phyloP scores from a whole-genome alignment of 208 protist genomes.

The Acanthamoeba healyi region DNA sequence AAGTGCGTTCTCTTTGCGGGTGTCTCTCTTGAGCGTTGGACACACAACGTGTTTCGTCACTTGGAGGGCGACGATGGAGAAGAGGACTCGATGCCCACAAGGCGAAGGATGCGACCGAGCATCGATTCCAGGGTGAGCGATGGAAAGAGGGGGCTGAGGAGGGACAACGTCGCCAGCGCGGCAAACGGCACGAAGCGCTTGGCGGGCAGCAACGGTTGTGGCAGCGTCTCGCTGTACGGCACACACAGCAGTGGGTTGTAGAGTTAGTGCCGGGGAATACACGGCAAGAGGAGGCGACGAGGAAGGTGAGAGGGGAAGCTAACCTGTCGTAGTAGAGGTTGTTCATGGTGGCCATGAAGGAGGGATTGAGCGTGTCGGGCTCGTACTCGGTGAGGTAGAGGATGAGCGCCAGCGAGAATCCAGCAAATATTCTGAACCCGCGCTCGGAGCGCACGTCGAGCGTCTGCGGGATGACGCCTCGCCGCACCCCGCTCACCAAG shows the following conservation, averaged over 20 bases:
- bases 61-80: neutral
- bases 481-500: constrained; percentile 73
- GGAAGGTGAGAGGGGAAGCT: too few species aligned
- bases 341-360: constrained; percentile 82
- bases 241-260: neutral
- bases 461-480: constrained; percentile 74
- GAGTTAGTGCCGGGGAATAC: too few species aligned
- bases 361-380: constrained; percentile 77
- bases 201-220: constrained; percentile 12
- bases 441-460: constrained; percentile 60
- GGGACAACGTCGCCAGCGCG: constrained; percentile 14
- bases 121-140: neutral
- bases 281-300: neutral
- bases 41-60: neutral
- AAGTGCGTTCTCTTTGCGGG: too few species aligned
- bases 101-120: constrained; percentile 5
- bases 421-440: constrained; percentile 82
- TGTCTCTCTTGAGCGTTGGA: too few species aligned
- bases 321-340: constrained; percentile 80
- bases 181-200: constrained; percentile 40
- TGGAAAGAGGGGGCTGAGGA: constrained; percentile 22
- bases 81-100: neutral
- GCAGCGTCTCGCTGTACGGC: neutral
- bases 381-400: constrained; percentile 85
- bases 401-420: constrained; percentile 81